phyloP scores from a whole-genome alignment of 1,284 basidiomycete species.

The Malassezia slooffiae region DNA sequence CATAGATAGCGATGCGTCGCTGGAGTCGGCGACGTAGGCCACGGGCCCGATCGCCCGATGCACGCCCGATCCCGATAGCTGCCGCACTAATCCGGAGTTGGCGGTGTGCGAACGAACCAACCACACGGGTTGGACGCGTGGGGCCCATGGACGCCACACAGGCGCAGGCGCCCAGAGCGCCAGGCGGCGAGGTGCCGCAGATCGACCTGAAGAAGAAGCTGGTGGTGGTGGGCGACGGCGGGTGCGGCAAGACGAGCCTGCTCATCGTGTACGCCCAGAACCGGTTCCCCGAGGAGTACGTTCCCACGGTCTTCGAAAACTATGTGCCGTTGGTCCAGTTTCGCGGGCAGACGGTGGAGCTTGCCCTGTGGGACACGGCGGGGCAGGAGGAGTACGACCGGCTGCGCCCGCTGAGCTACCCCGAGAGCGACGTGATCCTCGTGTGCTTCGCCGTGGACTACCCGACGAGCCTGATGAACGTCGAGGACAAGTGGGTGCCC shows the following conservation, averaged over 20 bases:
- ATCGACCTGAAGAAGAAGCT: conserved; percentile 42
- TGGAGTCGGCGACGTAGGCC: too few species aligned
- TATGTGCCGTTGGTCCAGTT: conserved; percentile 72
- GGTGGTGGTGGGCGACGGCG: conserved; percentile 64
- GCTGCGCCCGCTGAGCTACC: conserved; percentile 82
- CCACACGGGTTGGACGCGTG: too few species aligned
- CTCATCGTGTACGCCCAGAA: conserved; percentile 78
- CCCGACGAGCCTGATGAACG: conserved; percentile 83
- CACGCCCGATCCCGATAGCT: too few species aligned
- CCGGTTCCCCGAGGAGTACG: conserved; percentile 93
- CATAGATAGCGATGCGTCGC: too few species aligned
- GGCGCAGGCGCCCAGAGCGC: too few species aligned
- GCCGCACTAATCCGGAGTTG: too few species aligned
- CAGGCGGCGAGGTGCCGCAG: conserved; percentile 1
- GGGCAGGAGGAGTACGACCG: conserved; percentile 97
- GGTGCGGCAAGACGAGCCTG: conserved; percentile 65
- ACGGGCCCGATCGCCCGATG: too few species aligned
- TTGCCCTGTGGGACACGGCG: conserved; percentile 95
- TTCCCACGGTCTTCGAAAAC: conserved; percentile 97
- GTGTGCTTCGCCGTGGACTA: conserved; percentile 96
- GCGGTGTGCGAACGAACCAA: too few species aligned
- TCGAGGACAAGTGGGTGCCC: conserved; percentile 85
- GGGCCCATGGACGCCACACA: too few species aligned
- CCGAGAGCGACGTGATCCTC: conserved; percentile 89
- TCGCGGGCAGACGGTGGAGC: conserved; percentile 79